Base-by-base conservation (phyloP, 768 basidiomycete genomes). In the Boletales sp. region DNA sequence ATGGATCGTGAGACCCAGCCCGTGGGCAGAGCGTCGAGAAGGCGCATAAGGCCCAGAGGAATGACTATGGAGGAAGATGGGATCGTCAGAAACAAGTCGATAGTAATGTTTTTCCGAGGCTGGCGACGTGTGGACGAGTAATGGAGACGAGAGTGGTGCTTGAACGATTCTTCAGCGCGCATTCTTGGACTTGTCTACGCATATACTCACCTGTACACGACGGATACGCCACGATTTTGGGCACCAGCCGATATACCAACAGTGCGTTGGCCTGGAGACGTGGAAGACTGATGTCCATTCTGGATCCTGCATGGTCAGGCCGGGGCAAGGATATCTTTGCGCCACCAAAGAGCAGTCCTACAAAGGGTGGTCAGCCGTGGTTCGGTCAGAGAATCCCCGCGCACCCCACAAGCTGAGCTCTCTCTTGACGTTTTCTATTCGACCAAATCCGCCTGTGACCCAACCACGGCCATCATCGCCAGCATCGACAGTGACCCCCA, bases 61-160 rank as follows among this genome's bases (percentile, higher is more conserved):
- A 62, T 92, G 87, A 0, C 84, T 79, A 62, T 91, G 88, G 12
- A 90, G 72, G n/a, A 60, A 14, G 55, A 65, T 1, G 61, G 62
- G 41, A 58, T 61, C 36, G 52, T 45, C 40, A n/a, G 62, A 10
- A 8, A 37, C 53, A 27, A 87, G 71, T 29, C 83, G 78, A 63
- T 79, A 82, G 56, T 87, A 88, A 60, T 90, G 83, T 1, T 80
- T 79, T 68, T 91, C 90, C 10, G 74, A 67, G 1, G 72, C 61
- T 43, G 77, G 71, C 0, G 88, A 82, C 0, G 72, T 72, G 50
- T 91, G 85, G 29, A 77, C 68, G 12, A 93, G 69, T n/a, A 92
- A 68, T 3, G 89, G 87, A 6, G 80, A 71, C 36, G 90, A 69
- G 7, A 83, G 61, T 2, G 77, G 59, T 35, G 72, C 86, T 86